phyloP scores from a whole-genome alignment of 768 basidiomycete genomes.

The Lactarius akahatsu region DNA sequence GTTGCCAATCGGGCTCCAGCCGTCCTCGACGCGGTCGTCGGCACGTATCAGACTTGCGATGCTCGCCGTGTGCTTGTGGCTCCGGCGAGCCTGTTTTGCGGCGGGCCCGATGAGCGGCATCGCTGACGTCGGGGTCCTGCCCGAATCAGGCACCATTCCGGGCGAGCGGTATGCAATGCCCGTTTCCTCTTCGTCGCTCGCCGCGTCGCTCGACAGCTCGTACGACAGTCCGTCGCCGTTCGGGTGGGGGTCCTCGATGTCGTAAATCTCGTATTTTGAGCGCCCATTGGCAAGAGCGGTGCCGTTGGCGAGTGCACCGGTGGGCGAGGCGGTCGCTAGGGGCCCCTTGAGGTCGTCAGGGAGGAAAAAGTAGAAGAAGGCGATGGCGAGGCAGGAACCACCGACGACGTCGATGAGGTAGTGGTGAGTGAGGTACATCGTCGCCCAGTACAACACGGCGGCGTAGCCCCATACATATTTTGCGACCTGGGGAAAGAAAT shows the following conservation, averaged over 20 bases:
- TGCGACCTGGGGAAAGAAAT: constrained; percentile 84
- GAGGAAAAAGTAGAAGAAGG: constrained; percentile 85
- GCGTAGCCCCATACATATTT: constrained; percentile 80
- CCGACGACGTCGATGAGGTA: constrained; percentile 98
- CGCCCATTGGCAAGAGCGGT: constrained; percentile 33
- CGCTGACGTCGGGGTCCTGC: constrained; percentile 35
- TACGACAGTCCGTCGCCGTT: constrained; percentile 50
- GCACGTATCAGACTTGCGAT: constrained; percentile 79
- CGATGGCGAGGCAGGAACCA: constrained; percentile 86
- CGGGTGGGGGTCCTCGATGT: constrained; percentile 59
- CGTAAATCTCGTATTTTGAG: constrained; percentile 76
- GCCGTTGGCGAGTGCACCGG: constrained; percentile 38
- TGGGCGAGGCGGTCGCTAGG: constrained; percentile 53
- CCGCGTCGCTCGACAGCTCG: constrained; percentile 50
- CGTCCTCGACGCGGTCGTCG: constrained; percentile 77
- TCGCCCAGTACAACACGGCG: constrained; percentile 90
- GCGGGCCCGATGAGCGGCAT: constrained; percentile 36
- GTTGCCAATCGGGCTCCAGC: constrained; percentile 70
- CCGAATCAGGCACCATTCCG: constrained; percentile 29
- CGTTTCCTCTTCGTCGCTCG: constrained; percentile 64
- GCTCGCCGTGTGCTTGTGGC: constrained; percentile 78
- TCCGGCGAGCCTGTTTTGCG: constrained; percentile 38
- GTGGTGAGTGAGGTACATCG: constrained; percentile 98
- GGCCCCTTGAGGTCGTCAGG: constrained; percentile 72
- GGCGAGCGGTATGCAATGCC: constrained; percentile 70